Evolutionary conservation across 768 basidiomycete genomes (phyloP).

Genomic region (Neoboletus subvelutipes): DNA sequence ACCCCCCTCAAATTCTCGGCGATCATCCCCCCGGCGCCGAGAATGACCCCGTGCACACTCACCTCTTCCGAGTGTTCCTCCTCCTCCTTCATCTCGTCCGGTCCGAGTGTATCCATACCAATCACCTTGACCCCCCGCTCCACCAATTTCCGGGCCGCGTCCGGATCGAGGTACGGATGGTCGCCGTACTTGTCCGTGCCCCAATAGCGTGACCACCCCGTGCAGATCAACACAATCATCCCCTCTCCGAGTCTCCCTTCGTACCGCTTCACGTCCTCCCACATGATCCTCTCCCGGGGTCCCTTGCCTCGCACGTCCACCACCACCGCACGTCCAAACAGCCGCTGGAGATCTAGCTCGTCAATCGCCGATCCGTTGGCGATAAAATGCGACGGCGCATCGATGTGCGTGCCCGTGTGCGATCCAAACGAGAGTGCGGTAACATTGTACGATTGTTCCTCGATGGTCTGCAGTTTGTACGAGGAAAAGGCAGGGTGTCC

Average conservation of each 20-base stretch:
- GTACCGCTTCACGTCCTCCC: slow-evolving; percentile 47
- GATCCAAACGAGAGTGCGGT: slow-evolving; percentile 54
- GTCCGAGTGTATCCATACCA: slow-evolving; percentile 61
- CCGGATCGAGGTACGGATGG: slow-evolving; percentile 58
- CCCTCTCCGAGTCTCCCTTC: slow-evolving; percentile 39
- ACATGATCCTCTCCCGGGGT: slow-evolving; percentile 50
- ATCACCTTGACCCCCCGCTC: slow-evolving; percentile 53
- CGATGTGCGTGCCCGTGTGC: slow-evolving; percentile 77
- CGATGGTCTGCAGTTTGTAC: slow-evolving; percentile 4
- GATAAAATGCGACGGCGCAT: slow-evolving; percentile 72
- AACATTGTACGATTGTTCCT: slow-evolving; percentile 8
- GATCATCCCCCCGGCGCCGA: slow-evolving; percentile 62
- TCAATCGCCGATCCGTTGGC: slow-evolving; percentile 52
- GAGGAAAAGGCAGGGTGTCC: slow-evolving; percentile 23
- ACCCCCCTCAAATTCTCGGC: slow-evolving; percentile 68
- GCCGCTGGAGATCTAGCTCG: slow-evolving; percentile 48
- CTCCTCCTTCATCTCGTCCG: slow-evolving; percentile 45
- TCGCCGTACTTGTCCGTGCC: slow-evolving; percentile 46
- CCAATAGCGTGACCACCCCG: slow-evolving; percentile 65
- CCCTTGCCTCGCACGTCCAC: slow-evolving; percentile 49
- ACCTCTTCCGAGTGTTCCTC: neutral
- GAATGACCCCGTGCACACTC: slow-evolving; percentile 52
- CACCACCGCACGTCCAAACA: slow-evolving; percentile 53
- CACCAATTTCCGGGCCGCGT: slow-evolving; percentile 50
- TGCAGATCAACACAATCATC: slow-evolving; percentile 53